Evolutionary conservation across 441 rosid genomes (phyloP), one percentile per base, ranked within the genome.

Genomic region (Adansonia grandidieri): DNA sequence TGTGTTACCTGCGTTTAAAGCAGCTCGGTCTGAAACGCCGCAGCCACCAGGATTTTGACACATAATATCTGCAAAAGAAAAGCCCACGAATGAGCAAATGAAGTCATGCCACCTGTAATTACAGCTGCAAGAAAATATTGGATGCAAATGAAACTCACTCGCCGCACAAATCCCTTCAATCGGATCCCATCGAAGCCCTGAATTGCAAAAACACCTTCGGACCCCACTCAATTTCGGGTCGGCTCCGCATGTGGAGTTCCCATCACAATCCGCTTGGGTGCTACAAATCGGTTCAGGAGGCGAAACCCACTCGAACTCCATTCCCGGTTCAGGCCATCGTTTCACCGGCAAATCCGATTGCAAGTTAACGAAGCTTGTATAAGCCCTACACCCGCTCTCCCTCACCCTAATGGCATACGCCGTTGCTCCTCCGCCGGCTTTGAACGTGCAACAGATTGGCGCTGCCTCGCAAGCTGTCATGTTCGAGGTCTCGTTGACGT

Each of bases 331-430:
- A 0, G 90, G 86, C 94, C 94, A 91, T 74, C 14, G 69, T 57
- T 45, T 57, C 48, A 84, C 86, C 1, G 91, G 87, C 75, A 44
- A 67, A 4, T 1, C 50, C 19, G 77, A 1, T 19, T 88, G 57
- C 81, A 90, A 74, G 79, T 85, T 85, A 32, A 88, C 92, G 48
- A 90, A 90, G 80, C 89, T 90, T 14, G 80, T 78, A 74, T 87
- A 91, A 0, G 91, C 94, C 40, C 82, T 71, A 58, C 94, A 91
- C 48, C 88, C 88, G 0, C 15, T 22, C 0, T 85, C 80, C 44
- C 85, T 77, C 11, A 87, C 83, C 80, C 86, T 71, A 6, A 91
- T 85, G 73, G 28, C 61, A 67, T 91, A 81, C 20, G 90, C 78
- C n/a, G 83, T 89, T 37, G 87, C 37, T 0, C 89, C 79, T 7